phyloP scores from a whole-genome alignment of 2,329 filamentous ascomycete species.

The Talaromyces pinophilus region DNA sequence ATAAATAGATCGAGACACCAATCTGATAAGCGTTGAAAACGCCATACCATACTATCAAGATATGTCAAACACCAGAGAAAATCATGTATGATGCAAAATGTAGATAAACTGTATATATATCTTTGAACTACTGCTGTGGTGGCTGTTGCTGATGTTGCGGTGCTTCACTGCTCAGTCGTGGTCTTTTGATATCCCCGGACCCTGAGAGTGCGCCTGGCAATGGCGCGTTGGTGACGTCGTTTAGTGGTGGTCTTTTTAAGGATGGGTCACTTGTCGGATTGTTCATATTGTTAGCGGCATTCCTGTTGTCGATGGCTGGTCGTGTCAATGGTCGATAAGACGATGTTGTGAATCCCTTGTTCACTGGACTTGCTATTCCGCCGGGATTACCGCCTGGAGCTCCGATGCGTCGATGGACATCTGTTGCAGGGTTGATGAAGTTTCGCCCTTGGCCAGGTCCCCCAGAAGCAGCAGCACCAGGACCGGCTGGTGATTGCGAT shows the following conservation, averaged over 20 bases:
- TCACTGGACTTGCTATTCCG: slow-evolving; percentile 36
- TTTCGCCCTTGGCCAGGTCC: slow-evolving; percentile 31
- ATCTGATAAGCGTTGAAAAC: neutral
- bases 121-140: slow-evolving; percentile 20
- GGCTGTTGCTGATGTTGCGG: slow-evolving; percentile 25
- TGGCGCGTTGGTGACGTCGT: slow-evolving; percentile 48
- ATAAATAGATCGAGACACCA: neutral
- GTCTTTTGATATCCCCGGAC: slow-evolving; percentile 37
- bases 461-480: neutral
- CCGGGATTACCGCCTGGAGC: slow-evolving; percentile 30
- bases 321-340: slow-evolving; percentile 50
- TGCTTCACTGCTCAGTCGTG: slow-evolving; percentile 26
- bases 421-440: slow-evolving; percentile 39
- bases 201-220: slow-evolving; percentile 29
- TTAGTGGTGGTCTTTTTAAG: slow-evolving; percentile 47
- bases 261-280: slow-evolving; percentile 29
- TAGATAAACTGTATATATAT: neutral
- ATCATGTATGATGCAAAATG: neutral
- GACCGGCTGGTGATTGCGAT: slow-evolving; percentile 27
- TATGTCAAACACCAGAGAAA: neutral
- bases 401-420: slow-evolving; percentile 40
- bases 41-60: neutral
- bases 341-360: slow-evolving; percentile 39
- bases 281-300: slow-evolving; percentile 25
- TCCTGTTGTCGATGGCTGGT: slow-evolving; percentile 38